A percentile compares a stretch with the other conserved stretches of the same genome.
phyloP scores from a whole-genome alignment of 305 asterid species.

The Fraxinus greggii region DNA sequence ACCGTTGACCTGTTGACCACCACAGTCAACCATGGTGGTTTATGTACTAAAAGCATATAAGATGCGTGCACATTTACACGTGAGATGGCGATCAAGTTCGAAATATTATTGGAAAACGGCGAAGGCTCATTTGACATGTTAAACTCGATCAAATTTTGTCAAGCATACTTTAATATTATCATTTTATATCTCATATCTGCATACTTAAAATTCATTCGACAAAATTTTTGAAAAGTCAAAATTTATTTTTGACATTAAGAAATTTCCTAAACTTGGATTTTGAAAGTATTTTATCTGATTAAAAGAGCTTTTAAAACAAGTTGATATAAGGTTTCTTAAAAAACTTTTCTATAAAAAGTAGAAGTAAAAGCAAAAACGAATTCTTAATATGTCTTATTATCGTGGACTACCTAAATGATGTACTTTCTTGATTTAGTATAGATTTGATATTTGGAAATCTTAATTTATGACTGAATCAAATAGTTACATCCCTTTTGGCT shows the following conservation, averaged over 20 bases:
- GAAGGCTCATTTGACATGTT: neutral
- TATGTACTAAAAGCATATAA: neutral
- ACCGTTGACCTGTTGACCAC: neutral
- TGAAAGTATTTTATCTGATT: neutral
- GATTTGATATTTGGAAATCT: neutral
- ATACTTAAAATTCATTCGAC: neutral
- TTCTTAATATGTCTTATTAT: too few relatives aligned
- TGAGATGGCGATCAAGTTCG: neutral
- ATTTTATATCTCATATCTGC: neutral
- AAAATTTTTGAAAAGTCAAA: too few relatives aligned
- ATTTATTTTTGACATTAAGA: too few relatives aligned
- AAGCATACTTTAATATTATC: neutral
- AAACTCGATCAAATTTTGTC: neutral
- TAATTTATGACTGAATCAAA: neutral
- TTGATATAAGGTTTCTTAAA: too few relatives aligned
- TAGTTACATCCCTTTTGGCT: neutral
- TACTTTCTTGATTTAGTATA: neutral
- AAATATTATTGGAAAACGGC: neutral
- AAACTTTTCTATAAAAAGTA: too few relatives aligned
- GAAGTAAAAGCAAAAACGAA: too few relatives aligned
- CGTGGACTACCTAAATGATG: neutral
- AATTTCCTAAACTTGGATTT: neutral
- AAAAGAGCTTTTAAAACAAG: too few relatives aligned
- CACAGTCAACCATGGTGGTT: neutral
- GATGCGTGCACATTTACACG: neutral